Conservation (phyloP, 2,329 filamentous ascomycete species). For the Pyrenochaeta sp. region DNA sequence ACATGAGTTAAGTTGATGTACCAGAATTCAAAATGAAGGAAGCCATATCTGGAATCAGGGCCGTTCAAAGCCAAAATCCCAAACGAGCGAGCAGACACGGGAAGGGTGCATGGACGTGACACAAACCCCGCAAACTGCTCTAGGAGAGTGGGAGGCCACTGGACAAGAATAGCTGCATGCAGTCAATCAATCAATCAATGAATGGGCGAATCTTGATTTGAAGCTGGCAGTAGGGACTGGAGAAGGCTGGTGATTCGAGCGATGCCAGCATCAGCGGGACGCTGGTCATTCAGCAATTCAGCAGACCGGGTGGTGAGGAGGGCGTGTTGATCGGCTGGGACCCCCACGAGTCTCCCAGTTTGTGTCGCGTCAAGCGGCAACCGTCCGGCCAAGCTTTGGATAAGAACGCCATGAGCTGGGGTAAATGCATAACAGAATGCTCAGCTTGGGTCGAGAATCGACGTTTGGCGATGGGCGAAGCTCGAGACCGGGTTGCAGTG, state of each 20-base stretch:
- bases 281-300: conserved; percentile 1
- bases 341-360: conserved; percentile 20
- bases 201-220: neutral
- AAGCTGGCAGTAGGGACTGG: neutral
- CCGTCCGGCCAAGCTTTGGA: conserved; percentile 15
- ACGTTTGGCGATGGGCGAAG: conserved; percentile 1
- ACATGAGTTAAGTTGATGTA: too few relatives aligned
- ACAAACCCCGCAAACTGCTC: conserved; percentile 14
- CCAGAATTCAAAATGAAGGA: too few relatives aligned
- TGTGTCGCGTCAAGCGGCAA: conserved; percentile 22
- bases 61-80: conserved; percentile 3
- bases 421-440: conserved; percentile 6
- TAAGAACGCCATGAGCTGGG: conserved; percentile 7
- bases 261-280: too few relatives aligned
- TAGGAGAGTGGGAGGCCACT: neutral
- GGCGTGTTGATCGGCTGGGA: conserved; percentile 2
- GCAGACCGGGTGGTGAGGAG: conserved; percentile 5
- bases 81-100: conserved; percentile 9
- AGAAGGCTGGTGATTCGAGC: conserved; percentile 6
- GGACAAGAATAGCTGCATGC: neutral
- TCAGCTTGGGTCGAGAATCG: conserved; percentile 7
- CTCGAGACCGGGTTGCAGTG: too few relatives aligned
- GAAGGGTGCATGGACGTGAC: conserved; percentile 12
- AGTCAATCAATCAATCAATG: conserved; percentile 3
- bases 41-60: conserved; percentile 7